These are phyloP conservation scores for Alternaria infectoria DNA, from an alignment of 2,329 filamentous ascomycete species.

Conservation along the genomic window DNA sequence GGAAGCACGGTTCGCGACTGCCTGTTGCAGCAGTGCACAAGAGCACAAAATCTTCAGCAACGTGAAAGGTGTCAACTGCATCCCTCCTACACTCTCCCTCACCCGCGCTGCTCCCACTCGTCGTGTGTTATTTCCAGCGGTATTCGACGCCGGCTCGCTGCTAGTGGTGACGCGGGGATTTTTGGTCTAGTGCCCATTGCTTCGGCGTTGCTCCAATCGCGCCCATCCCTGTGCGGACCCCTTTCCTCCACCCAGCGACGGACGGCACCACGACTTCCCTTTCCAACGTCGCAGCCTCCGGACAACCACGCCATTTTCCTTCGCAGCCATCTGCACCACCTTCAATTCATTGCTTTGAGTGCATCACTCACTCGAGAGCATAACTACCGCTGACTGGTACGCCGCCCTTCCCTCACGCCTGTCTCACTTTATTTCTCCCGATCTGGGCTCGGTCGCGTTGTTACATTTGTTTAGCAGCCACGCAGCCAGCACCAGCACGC, in stretches of 20 bases:
- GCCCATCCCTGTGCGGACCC: conserved; percentile 43
- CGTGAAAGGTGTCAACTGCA: conserved; percentile 34
- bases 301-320: conserved; percentile 36
- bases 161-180: conserved; percentile 36
- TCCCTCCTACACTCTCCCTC: conserved; percentile 1
- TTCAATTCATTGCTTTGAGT: conserved; percentile 41
- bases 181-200: conserved; percentile 41
- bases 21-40: conserved; percentile 17
- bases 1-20: conserved; percentile 34
- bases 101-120: not conserved
- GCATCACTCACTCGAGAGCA: conserved; percentile 44
- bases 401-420: conserved; percentile 27
- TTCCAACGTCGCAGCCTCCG: conserved; percentile 40
- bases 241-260: conserved; percentile 43
- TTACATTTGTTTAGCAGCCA: conserved; percentile 36
- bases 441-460: conserved; percentile 43
- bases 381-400: conserved; percentile 47
- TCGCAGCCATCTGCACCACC: conserved; percentile 28
- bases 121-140: conserved; percentile 4
- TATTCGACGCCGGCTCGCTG: conserved; percentile 8
- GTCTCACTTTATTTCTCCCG: conserved; percentile 44
- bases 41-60: conserved; percentile 18
- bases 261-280: conserved; percentile 46
- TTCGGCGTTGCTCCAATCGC: conserved; percentile 44
- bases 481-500: conserved; percentile 22